Conservation (phyloP, 495 filamentous ascomycete species). For the Clavariopsis aquatica region DNA sequence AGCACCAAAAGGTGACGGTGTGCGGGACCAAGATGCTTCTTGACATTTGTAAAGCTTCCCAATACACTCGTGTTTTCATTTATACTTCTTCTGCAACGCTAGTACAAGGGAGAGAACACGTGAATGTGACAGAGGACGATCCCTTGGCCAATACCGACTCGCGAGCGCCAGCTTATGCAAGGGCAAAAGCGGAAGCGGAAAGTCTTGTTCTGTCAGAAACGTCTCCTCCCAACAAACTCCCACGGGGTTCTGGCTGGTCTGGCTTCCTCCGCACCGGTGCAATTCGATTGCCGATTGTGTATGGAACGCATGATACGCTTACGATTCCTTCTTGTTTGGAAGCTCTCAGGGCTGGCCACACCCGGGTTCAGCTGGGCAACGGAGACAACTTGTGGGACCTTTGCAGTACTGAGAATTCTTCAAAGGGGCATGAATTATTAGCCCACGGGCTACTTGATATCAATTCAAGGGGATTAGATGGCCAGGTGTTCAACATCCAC, state of each 20-base stretch:
- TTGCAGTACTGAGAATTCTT: constrained; percentile 10
- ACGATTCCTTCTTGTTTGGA: constrained; percentile 4
- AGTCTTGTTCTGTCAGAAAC: constrained; percentile 5
- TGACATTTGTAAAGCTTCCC: background rate
- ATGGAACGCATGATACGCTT: constrained; percentile 6
- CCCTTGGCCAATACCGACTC: constrained; percentile 17
- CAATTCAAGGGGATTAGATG: background rate
- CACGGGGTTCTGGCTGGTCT: constrained; percentile 3
- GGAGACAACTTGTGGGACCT: constrained; percentile 18
- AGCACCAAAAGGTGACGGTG: constrained; percentile 7
- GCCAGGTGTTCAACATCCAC: constrained; percentile 18
- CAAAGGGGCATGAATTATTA: background rate
- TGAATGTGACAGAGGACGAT: constrained; percentile 4
- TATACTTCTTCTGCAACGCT: constrained; percentile 19
- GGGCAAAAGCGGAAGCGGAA: constrained; percentile 11
- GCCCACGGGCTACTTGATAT: constrained; percentile 1
- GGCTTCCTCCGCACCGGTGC: constrained; percentile 8
- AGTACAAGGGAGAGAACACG: constrained; percentile 9
- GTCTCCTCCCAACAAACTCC: background rate
- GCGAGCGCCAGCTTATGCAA: constrained; percentile 11
- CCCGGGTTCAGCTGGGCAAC: constrained; percentile 1
- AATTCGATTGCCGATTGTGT: constrained; percentile 1
- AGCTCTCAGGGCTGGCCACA: constrained; percentile 11
- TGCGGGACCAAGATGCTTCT: constrained; percentile 8
- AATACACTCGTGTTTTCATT: constrained; percentile 2